Evolutionary conservation across 306 rosid genomes (phyloP), one percentile per base, ranked within the genome.

Genomic region (Nissolia schottii): DNA sequence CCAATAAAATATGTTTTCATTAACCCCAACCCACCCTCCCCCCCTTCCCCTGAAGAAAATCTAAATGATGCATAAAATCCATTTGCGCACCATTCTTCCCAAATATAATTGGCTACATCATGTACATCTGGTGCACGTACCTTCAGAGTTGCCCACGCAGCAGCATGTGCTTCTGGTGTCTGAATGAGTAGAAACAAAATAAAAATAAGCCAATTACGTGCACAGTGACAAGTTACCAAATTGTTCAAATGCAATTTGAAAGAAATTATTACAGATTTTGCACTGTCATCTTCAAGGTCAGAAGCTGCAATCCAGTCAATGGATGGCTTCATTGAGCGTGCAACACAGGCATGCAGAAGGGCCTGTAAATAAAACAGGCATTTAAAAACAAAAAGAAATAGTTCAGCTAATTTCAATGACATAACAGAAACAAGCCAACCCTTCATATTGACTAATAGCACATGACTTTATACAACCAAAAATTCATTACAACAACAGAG

Each of bases 241-340:
- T 61, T 74, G 67, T 67, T 71, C 34, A 62, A 40, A 75, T 51
- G 65, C 67, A 45, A 60, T 45, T 72, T 61, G 50, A 63, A 76
- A 76, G 51, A 56, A 58, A 64, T 29, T 59, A 64, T 35, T 91
- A 94, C 99, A 80, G 74, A 76, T 82, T 82, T 41, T 64, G 93
- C 90, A 79, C 89, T 86, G 25, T 91, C 97, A 50, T 91, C 99
- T 88, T 94, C 99, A 71, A 94, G 95, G 80, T 94, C 97, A 70
- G 99, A 88, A 75, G 99, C 97, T 16, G 99, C 99, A 82, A 94
- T 91, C 99, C 99, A 94, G 68, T 86, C 99, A 73, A 94, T 89
- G 60, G 92, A 81, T 71, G 99, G 96, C 85, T 65, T 89, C 76
- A 94, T 77, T 45, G 89, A 94, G 80, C 95, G 83, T 14, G 96